Conservation (phyloP, 768 basidiomycete genomes). For the Lepiota brunneoincarnata region DNA sequence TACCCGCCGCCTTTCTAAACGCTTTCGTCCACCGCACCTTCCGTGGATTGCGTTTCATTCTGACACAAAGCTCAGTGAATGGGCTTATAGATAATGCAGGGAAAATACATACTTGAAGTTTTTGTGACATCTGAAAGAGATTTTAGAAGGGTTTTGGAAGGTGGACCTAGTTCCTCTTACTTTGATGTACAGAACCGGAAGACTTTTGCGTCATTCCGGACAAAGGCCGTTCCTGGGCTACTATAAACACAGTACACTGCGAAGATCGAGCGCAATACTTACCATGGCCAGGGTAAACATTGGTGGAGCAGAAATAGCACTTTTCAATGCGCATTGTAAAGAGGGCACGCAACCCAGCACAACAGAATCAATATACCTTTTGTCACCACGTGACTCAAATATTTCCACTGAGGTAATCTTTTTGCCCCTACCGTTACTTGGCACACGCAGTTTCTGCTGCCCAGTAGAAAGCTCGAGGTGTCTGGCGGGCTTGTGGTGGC, state of each 20-base stretch:
- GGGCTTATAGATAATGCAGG: not conserved
- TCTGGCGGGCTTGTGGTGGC: too few species aligned
- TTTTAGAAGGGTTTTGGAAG: not conserved
- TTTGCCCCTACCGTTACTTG: too few species aligned
- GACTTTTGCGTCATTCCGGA: constrained; percentile 96
- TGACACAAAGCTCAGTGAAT: constrained; percentile 25
- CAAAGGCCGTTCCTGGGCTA: constrained; percentile 80
- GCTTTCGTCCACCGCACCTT: constrained; percentile 99
- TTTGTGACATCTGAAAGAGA: constrained; percentile 79
- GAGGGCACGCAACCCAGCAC: not conserved
- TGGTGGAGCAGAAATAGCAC: constrained; percentile 98
- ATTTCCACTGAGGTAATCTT: too few species aligned
- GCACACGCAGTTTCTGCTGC: too few species aligned
- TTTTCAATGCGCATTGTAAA: constrained; percentile 87
- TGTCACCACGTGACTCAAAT: too few species aligned
- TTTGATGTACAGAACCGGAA: constrained; percentile 98
- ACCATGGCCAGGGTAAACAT: constrained; percentile 97
- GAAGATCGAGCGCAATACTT: constrained; percentile 14
- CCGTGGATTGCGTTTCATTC: constrained; percentile 99
- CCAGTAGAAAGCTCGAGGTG: too few species aligned
- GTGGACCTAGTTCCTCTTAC: constrained; percentile 40
- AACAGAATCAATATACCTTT: too few species aligned
- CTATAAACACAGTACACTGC: not conserved
- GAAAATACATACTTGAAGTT: constrained; percentile 85
- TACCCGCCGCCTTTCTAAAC: constrained; percentile 96